phyloP scores from a whole-genome alignment of 179 eudicot species.

The Monotropa hypopitys region DNA sequence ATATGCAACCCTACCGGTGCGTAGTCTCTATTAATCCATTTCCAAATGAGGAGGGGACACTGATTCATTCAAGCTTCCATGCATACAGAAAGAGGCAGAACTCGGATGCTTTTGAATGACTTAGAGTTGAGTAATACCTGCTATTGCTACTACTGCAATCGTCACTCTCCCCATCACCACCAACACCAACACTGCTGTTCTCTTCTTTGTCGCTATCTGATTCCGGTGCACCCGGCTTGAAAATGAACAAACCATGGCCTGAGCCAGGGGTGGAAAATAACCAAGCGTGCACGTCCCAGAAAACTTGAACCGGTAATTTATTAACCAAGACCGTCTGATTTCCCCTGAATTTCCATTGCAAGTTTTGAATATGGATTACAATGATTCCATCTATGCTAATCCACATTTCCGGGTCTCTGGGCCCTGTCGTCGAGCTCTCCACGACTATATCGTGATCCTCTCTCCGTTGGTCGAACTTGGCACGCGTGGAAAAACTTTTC shows the following conservation, averaged over 20 bases:
- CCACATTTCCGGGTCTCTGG: conserved; percentile 48
- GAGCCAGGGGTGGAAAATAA: conserved; percentile 47
- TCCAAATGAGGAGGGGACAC: background rate
- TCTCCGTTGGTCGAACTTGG: conserved; percentile 30
- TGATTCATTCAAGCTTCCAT: conserved; percentile 67
- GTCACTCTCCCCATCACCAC: conserved; percentile 23
- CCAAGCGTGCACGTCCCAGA: conserved; percentile 92
- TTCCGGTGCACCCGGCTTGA: conserved; percentile 48
- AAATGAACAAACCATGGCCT: conserved; percentile 55
- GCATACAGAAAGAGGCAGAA: conserved; percentile 67
- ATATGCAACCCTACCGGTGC: background rate
- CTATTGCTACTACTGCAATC: conserved; percentile 35
- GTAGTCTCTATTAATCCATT: background rate
- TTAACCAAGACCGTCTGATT: conserved; percentile 60
- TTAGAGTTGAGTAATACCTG: conserved; percentile 32
- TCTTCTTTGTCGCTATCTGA: conserved; percentile 26
- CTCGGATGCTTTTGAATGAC: conserved; percentile 32
- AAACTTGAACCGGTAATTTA: conserved; percentile 51
- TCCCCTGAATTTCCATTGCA: conserved; percentile 91
- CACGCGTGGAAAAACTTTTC: conserved; percentile 37
- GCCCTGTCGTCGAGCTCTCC: conserved; percentile 32
- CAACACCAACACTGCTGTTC: conserved; percentile 19
- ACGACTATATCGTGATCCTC: conserved; percentile 38
- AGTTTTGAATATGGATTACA: conserved; percentile 37
- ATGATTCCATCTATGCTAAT: conserved; percentile 47